Base-by-base conservation (phyloP, 208 protist species). In the Blastocrithidia nonstop region DNA sequence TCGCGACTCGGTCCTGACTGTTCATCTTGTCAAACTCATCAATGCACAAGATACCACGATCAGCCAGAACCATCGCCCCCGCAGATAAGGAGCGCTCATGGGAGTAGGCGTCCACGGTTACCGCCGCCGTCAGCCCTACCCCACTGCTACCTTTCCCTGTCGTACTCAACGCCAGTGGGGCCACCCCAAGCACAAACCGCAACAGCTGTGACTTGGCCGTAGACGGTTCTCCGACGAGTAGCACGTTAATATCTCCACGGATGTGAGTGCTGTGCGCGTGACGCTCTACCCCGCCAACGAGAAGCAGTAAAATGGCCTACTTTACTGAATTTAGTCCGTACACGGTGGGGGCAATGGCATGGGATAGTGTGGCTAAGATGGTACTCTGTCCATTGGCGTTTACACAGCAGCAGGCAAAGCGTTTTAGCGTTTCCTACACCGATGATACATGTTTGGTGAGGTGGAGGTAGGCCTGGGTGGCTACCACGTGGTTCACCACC, bases 1-100 rank as follows among this genome's bases (percentile, higher is more conserved):
- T 97, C 3, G 93, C 88, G n/a, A 94, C 85, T 21, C 85, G 71
- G 67, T 99, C 98, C 20, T 86, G 66, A 27, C 94, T 71, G 29
- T 58, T 73, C 98, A 99, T 99, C 72, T 99, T 99, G 63, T 99
- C 98, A 66, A 99, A 99, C 69, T 99, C 98, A 69, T 99, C 98
- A 43, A 99, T 97, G 67, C 96, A 99, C 15, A 99, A 78, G 32
- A 99, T 84, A 23, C 98, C 97, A 23, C 96, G 64, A 63, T 99
- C 98, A 0, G 97, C 98, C 5, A 99, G 75, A 2, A 99, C 98
- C 96, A 99, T 99, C 1, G 98, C 98, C 24, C 98, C 98, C 4
- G 97, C 98, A 48, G 99, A 96, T 5, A 99, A 78, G 8, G 78
- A 77, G 5, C 90, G 71, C 49, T 97, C 90, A 17, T 96, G 94